These are phyloP conservation scores for Phlyctochytrium planicorne DNA, from an alignment of 192 early-diverging fungal genomes.

Conservation along the genomic window DNA sequence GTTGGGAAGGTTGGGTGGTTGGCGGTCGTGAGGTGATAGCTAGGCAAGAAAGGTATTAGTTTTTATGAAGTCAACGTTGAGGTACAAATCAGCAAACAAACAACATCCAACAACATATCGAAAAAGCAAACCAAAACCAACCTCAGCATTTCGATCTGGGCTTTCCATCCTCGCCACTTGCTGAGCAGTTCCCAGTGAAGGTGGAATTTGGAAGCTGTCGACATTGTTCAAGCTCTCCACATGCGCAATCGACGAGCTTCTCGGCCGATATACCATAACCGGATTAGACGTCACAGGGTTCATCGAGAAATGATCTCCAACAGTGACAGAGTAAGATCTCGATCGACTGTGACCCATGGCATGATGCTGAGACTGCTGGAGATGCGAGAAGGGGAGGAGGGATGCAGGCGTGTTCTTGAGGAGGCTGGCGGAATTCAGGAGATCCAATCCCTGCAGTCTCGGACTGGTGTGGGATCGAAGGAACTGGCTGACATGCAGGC, in stretches of 20 bases:
- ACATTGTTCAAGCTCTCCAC: background rate
- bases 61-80: too few relatives aligned
- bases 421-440: background rate
- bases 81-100: too few relatives aligned
- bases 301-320: constrained; percentile 19
- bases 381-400: background rate
- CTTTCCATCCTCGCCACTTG: constrained; percentile 16
- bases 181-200: too few relatives aligned
- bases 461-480: constrained; percentile 2
- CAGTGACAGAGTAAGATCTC: constrained; percentile 30
- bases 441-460: constrained; percentile 4
- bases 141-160: constrained; percentile 14
- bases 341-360: background rate
- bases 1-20: background rate
- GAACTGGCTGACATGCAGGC: constrained; percentile 13
- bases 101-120: too few relatives aligned
- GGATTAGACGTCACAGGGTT: too few relatives aligned
- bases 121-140: too few relatives aligned
- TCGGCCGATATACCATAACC: background rate
- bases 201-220: background rate
- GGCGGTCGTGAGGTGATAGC: constrained; percentile 1
- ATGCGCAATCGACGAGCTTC: background rate
- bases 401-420: background rate
- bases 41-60: too few relatives aligned
- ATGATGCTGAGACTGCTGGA: background rate